Evolutionary conservation across 1,139 yeast species (phyloP), one percentile per base, ranked within the genome.

Genomic region (Diutina siamensis): DNA sequence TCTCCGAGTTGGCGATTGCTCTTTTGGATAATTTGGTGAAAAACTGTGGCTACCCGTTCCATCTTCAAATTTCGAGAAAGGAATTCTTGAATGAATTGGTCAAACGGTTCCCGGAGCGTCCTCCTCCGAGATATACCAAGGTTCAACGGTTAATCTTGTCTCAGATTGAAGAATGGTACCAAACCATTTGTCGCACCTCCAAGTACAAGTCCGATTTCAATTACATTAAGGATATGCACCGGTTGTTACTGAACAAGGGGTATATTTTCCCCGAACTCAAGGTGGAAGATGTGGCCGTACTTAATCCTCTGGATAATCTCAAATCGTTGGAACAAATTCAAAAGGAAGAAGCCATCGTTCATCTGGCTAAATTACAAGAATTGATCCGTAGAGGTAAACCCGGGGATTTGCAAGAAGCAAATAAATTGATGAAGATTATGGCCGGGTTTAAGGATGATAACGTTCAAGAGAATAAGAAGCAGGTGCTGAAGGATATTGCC

Each of bases 41-140:
- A 66, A 92, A 92, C 64, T 92, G 99, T 68, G 98, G 98, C 2
- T 94, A 89, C 62, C 97, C 98, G 3, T 80, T 92, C 67, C 98
- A 92, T 53, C 71, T 92, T 47, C 98, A 94, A 65, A 86, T 92
- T 47, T 85, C 96, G 8, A 76, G 97, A 51, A 92, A 92, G 64
- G 98, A 92, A 59, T 92, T 92, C 55, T 71, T 92, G 58, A 92
- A 92, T 62, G 96, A 88, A 57, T 74, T 92, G 58, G 98, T 92
- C 32, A 83, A 86, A 56, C 67, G 89, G 59, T 94, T 92, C 65
- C 97, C 98, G 1, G 97, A 89, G 60, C 78, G 88, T 58, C 98
- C 98, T 3, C 96, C 97, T 1, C 66, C 82, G 52, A 76, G 92
- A 36, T 88, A 86, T 62, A 72, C 94, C 20, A 72, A 92, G 52